Evolutionary conservation across 176 grass and related monocot species (phyloP), one percentile per base, ranked within the genome.

Genomic region (Bonia amplexicaulis): DNA sequence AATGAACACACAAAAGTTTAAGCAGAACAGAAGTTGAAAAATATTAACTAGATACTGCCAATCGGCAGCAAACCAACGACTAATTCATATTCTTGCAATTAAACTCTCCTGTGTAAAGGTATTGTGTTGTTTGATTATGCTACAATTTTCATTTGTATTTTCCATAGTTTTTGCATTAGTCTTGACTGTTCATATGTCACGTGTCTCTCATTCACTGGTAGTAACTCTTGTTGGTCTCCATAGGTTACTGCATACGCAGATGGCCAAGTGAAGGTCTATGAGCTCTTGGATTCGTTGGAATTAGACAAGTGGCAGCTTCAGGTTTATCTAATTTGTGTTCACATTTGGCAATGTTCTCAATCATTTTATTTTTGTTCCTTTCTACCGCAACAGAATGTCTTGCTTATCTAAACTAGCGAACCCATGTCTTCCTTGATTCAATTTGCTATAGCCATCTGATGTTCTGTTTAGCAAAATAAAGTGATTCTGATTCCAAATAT

Each of bases 241-340:
- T 77, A 99, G 96, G 87, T 99, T 89, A 87, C 79, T 81, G 89
- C 96, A 61, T 92, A 92, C 88, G 94, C 96, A 83, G 88, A 98
- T 92, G 91, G 96, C 71, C 90, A 92, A 89, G 91, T 96, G n/a
- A 98, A 96, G 84, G 85, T 96, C 20, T 94, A 88, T 16, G 96
- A 99, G 82, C 88, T 96, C 46, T 84, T 91, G 80, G 90, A 99
- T 85, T 78, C 85, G 11, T 89, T 99, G 88, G 93, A 96, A 90
- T 82, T 99, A 84, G 86, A 94, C 81, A 99, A 91, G 63, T 99
- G 93, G 96, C 96, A 96, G 77, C 96, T 99, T 90, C 96, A 99
- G 96, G 93, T 99, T 92, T 63, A 66, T 90, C 71, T 76, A 49
- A 20, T 22, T 86, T 62, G 22, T 65, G 20, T 48, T 86, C 48